A percentile compares a stretch with the other conserved stretches of the same genome.
These are phyloP conservation scores for Alisma plantagoaquatica DNA, from an alignment of 106 monocot species.

Conservation along the genomic window DNA sequence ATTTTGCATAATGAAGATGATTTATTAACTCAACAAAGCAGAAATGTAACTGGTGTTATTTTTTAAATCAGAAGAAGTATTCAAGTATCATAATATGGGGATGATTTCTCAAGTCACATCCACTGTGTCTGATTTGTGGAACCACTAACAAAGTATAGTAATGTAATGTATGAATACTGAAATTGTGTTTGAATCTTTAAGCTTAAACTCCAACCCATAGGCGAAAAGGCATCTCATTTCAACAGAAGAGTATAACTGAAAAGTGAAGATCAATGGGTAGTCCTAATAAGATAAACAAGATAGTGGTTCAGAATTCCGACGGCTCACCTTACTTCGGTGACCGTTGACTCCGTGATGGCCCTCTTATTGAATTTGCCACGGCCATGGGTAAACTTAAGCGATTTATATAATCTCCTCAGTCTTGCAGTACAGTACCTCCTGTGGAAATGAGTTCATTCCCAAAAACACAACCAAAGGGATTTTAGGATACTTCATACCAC, in stretches of 20 bases:
- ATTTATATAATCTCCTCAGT: too few relatives aligned
- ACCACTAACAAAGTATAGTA: too few relatives aligned
- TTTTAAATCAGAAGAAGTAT: not conserved
- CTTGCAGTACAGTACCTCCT: too few relatives aligned
- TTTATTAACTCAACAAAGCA: not conserved
- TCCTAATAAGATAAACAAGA: slow-evolving; percentile 38
- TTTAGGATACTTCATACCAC: not conserved
- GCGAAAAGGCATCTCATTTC: slow-evolving; percentile 82
- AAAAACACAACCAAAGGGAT: not conserved
- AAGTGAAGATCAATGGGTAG: too few relatives aligned
- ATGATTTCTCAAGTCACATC: not conserved
- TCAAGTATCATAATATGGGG: too few relatives aligned
- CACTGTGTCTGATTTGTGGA: slow-evolving; percentile 62
- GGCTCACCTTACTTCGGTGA: not conserved
- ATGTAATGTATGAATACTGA: too few relatives aligned
- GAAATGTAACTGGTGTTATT: not conserved
- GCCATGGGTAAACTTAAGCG: too few relatives aligned
- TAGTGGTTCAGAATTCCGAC: not conserved
- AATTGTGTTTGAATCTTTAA: slow-evolving; percentile 53
- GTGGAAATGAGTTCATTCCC: not conserved
- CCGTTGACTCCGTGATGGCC: not conserved
- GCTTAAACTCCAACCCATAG: slow-evolving; percentile 87
- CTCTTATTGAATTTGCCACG: too few relatives aligned
- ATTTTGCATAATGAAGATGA: not conserved
- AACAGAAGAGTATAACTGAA: slow-evolving; percentile 92